Base-by-base conservation (phyloP, 2,329 filamentous ascomycete species). In the Curvularia spicifera region DNA sequence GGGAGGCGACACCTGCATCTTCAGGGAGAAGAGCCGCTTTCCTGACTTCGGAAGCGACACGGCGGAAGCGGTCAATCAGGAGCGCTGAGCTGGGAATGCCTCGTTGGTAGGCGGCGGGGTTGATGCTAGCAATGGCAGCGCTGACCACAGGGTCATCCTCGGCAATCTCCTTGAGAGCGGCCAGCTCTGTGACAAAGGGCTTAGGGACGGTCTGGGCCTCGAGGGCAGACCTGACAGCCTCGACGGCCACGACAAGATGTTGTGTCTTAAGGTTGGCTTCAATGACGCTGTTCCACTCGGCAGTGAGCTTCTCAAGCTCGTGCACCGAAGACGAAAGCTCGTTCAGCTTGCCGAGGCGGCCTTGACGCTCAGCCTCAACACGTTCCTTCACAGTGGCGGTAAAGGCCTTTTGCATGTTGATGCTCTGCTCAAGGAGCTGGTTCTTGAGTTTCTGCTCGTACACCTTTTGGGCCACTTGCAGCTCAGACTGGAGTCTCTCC, bases 91-190 rank as follows among this genome's bases (percentile, higher is more conserved):
- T 92, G 24, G 93, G 88, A 57, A 99, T 88, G 58, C 95, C 95
- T 55, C 89, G 89, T 80, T 98, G 95, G 82, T 99, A 99, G 20
- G 95, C 92, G 10, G 86, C 82, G 3, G 95, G 95, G 82, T 96
- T 96, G 78, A 99, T 96, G 29, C 93, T 96, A n/a, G 91, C 90
- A 70, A 99, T 96, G 59, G 95, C 95, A 4, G 94, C 94, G 68
- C 92, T 89, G 59, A 99, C 92, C 5, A 98, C 90, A 0, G 91
- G 82, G 75, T 97, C 91, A 51, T 92, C 90, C 29, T 85, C 84
- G 4, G 92, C 91, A 67, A 97, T 91, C 78, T 97, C 93, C 81
- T 97, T 97, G 54, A 99, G 86, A 3, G 95, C 95, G 20, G 96
- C 91, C 13, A 99, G 87, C 81, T 99, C 95, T 62, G 89, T 88